phyloP scores from a whole-genome alignment of 192 early-diverging fungal genomes.

The Podila clonocystis region DNA sequence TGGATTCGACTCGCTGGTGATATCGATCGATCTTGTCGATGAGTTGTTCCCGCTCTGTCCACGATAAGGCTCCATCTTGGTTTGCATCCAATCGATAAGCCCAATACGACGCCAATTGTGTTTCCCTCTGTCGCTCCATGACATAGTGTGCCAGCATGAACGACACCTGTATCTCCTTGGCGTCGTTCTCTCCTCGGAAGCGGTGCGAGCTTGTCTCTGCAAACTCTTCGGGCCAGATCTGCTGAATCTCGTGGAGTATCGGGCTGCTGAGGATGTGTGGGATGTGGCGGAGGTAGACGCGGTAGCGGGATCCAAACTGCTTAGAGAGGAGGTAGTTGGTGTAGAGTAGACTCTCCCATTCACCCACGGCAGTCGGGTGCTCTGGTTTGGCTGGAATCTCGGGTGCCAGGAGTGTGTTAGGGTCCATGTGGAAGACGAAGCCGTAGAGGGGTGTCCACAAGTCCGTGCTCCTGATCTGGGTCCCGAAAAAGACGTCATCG shows the following conservation, averaged over 20 bases:
- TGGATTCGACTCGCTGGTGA: not conserved
- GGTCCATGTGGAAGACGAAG: conserved; percentile 39
- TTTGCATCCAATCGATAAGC: conserved; percentile 41
- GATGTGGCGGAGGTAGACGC: conserved; percentile 42
- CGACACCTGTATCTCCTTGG: conserved; percentile 33
- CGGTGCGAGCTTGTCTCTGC: conserved; percentile 41
- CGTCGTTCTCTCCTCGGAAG: conserved; percentile 43
- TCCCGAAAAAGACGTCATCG: conserved; percentile 52
- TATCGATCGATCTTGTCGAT: conserved; percentile 13
- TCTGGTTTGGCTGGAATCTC: not conserved
- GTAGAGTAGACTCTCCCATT: conserved; percentile 44
- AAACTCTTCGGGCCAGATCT: conserved; percentile 50
- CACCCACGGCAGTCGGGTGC: conserved; percentile 5
- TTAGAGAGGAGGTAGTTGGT: conserved; percentile 48
- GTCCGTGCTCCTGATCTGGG: conserved; percentile 10
- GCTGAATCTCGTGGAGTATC: conserved; percentile 42
- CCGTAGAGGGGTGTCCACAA: conserved; percentile 56
- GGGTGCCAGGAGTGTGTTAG: conserved; percentile 2
- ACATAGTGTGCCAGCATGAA: conserved; percentile 54
- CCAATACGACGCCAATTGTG: conserved; percentile 48
- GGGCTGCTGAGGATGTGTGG: conserved; percentile 34
- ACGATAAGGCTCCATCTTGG: conserved; percentile 31
- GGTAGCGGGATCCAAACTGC: conserved; percentile 49
- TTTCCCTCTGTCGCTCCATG: conserved; percentile 52
- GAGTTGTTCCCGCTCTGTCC: conserved; percentile 41